Evolutionary conservation across 2,329 filamentous ascomycete species (phyloP).

Genomic region (Dendryphion nanum): DNA sequence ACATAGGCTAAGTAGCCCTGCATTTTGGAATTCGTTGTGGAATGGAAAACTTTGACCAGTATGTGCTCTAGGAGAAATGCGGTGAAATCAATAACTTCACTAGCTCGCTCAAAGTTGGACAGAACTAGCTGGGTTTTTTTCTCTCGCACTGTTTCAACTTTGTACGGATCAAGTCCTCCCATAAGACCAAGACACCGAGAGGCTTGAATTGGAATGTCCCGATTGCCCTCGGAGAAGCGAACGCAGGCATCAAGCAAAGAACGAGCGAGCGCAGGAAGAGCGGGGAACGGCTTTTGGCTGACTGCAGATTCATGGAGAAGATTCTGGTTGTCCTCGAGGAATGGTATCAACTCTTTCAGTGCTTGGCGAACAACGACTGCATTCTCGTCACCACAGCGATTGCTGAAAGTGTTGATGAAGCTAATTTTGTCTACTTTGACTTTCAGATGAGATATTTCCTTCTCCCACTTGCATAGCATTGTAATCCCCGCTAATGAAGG

Average conservation of each 20-base stretch:
- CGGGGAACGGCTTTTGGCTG: conserved; percentile 77
- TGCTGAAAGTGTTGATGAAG: conserved; percentile 68
- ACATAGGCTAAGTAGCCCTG: conserved; percentile 92
- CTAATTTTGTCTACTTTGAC: conserved; percentile 63
- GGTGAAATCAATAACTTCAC: conserved; percentile 82
- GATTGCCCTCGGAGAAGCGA: conserved; percentile 69
- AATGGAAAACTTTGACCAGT: conserved; percentile 86
- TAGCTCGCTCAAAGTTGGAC: conserved; percentile 76
- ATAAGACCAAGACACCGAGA: conserved; percentile 83
- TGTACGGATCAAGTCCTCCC: conserved; percentile 88
- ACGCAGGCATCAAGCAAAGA: conserved; percentile 82
- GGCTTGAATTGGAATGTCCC: conserved; percentile 69
- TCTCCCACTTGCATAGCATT: conserved; percentile 66
- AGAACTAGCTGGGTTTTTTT: conserved; percentile 81
- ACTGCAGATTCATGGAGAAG: conserved; percentile 77
- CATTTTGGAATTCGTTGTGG: conserved; percentile 79
- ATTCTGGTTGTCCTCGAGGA: conserved; percentile 70
- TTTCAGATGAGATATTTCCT: conserved; percentile 64
- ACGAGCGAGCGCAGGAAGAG: conserved; percentile 69
- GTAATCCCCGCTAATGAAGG: conserved; percentile 74
- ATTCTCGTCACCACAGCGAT: conserved; percentile 79
- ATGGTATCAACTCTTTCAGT: conserved; percentile 71
- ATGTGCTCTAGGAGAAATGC: conserved; percentile 83
- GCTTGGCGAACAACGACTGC: conserved; percentile 80
- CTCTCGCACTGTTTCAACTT: conserved; percentile 75